phyloP scores from a whole-genome alignment of 306 rosid genomes.

The Cicer pinnatifidum region DNA sequence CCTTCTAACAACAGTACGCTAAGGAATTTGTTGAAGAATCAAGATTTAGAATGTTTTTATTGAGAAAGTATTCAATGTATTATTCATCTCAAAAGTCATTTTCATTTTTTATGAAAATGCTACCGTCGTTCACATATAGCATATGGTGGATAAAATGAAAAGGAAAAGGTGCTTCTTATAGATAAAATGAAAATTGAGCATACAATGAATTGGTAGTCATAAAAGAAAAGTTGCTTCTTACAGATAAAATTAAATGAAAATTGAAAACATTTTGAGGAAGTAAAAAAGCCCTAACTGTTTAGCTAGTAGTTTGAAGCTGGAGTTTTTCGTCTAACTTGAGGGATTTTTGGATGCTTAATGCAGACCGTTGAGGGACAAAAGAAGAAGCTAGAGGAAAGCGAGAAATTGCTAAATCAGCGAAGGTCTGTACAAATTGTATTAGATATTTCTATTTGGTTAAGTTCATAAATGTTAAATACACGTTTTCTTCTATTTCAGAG shows the following conservation, averaged over 20 bases:
- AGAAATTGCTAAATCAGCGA: slow-evolving; percentile 71
- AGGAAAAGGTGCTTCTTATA: no score
- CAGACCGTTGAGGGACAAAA: slow-evolving; percentile 95
- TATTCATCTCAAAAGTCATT: neutral
- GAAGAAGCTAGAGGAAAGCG: slow-evolving; percentile 78
- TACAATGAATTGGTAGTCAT: no score
- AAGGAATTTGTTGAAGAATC: neutral
- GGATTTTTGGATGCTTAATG: slow-evolving; percentile 47
- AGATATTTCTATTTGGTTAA: slow-evolving; percentile 13
- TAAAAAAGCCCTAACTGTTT: neutral
- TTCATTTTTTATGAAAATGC: no score
- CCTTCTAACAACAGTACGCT: neutral
- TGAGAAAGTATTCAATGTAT: slow-evolving; percentile 1
- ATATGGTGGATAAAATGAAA: no score
- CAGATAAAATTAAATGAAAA: no score
- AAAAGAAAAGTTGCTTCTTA: no score
- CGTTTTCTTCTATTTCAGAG: slow-evolving; percentile 53
- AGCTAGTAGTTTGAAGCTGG: slow-evolving; percentile 28
- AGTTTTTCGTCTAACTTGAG: slow-evolving; percentile 19
- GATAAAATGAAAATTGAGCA: no score
- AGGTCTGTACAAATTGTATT: slow-evolving; percentile 55
- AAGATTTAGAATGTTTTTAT: neutral
- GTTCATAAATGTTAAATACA: slow-evolving; percentile 32
- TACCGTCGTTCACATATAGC: no score
- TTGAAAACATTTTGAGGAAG: no score